Base-by-base conservation (phyloP, 495 filamentous ascomycete genomes). In the Aspergillus bridgeri region DNA sequence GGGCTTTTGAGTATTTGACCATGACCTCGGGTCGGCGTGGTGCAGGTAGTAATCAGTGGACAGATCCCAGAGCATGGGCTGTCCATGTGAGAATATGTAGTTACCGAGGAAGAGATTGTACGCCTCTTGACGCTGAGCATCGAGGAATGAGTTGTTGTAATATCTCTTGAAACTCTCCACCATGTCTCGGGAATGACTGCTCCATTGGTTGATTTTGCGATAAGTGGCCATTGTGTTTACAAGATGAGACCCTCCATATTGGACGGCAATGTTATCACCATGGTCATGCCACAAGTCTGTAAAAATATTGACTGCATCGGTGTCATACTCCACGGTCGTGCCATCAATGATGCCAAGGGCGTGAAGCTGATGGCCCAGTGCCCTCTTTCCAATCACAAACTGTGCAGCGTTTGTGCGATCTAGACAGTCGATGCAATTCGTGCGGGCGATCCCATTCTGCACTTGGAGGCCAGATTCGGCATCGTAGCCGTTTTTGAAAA, bases 141-240 rank as follows among this genome's bases (percentile, higher is more conserved):
- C 94, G 8, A 98, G 80, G 73, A 98, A 98, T 0, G 92, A 96
- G 69, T 98, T 98, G 70, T 98, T 96, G 74, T 98, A 98, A 74
- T 98, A 98, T 27, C 94, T 86, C 69, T 98, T 98, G 79, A 98
- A 97, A 70, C 90, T 96, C 72, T 98, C 94, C 9, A 98, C 90
- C 94, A 98, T 98, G 69, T 98, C 94, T 45, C 94, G 82, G 6
- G 94, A 96, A 65, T 95, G 90, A 61, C 91, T 96, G 42, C 90
- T 96, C 94, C 94, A 98, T 68, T 97, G 92, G 59, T 98, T 98
- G 68, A 96, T 95, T 71, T 96, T 97, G 51, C 94, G 86, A 69
- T 98, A 98, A 2, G 95, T 98, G 56, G 92, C 92, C 93, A 97
- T 96, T 1, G 94, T 98, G 71, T 98, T 98, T 57, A 98, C 94